Evolutionary conservation across 176 grass and related monocot species (phyloP).

Genomic region (Alopecurus myosuroides): DNA sequence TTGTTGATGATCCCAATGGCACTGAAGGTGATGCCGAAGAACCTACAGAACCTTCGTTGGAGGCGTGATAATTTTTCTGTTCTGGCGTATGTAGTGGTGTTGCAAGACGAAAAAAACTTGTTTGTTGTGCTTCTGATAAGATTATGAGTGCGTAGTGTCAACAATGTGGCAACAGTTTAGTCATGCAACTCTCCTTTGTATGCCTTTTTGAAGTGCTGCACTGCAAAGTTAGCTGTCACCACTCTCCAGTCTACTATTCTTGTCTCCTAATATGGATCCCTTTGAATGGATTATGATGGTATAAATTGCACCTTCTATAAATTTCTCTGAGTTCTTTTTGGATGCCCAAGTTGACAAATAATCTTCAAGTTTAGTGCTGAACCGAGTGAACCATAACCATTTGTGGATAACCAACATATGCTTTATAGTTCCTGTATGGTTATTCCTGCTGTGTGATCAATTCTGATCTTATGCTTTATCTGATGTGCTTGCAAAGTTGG

Average conservation of each 20-base stretch:
- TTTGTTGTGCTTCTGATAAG: slow-evolving; percentile 28
- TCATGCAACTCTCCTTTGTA: background rate
- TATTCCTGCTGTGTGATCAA: slow-evolving; percentile 8
- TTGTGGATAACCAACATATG: background rate
- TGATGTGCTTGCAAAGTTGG: background rate
- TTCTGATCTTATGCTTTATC: slow-evolving; percentile 2
- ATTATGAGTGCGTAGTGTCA: background rate
- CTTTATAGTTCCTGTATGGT: background rate
- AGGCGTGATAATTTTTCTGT: background rate
- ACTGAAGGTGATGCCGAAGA: slow-evolving; percentile 32
- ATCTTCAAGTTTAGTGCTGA: background rate
- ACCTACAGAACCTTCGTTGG: slow-evolving; percentile 8
- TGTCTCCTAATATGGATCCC: background rate
- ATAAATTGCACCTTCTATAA: background rate
- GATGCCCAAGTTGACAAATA: background rate
- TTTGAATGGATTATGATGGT: background rate
- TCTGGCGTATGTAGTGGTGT: background rate
- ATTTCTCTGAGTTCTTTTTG: background rate
- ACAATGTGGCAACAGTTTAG: background rate
- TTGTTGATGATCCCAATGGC: slow-evolving; percentile 23
- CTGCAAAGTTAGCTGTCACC: background rate
- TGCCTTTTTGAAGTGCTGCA: background rate
- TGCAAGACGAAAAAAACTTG: slow-evolving; percentile 2
- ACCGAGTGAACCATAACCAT: background rate
- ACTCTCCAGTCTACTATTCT: background rate